Conservation (phyloP, 352 stramenopile species). For the Phytophthora sojae region DNA sequence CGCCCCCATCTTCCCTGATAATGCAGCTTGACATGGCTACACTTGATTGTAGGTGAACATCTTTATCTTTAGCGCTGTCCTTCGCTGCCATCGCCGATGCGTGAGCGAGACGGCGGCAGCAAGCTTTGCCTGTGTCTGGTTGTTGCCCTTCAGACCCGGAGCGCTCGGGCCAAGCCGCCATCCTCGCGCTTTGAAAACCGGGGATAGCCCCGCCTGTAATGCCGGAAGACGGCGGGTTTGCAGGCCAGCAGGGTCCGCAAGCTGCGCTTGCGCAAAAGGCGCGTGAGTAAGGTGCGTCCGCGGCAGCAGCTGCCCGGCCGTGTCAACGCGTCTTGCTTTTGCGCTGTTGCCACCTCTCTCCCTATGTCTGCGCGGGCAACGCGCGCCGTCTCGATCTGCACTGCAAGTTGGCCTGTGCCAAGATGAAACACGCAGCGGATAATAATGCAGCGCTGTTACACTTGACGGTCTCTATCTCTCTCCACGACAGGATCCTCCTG, state of each 20-base stretch:
- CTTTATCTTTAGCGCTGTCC: not conserved
- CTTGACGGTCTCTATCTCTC: too few relatives aligned
- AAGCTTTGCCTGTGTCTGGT: not conserved
- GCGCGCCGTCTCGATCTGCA: not conserved
- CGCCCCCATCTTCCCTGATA: slow-evolving; percentile 8
- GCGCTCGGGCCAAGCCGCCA: slow-evolving; percentile 12
- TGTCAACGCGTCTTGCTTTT: slow-evolving; percentile 10
- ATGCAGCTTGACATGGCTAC: slow-evolving; percentile 5
- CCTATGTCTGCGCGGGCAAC: not conserved
- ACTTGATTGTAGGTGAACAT: not conserved
- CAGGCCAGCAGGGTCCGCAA: slow-evolving; percentile 8
- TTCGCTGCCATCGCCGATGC: not conserved
- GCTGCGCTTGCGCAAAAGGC: slow-evolving; percentile 24
- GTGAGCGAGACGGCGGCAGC: not conserved
- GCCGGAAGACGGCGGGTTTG: not conserved
- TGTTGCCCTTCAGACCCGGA: not conserved
- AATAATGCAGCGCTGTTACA: not conserved
- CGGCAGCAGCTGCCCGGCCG: slow-evolving; percentile 13
- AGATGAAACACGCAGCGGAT: not conserved
- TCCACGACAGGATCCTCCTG: too few relatives aligned
- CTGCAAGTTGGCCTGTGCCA: too few relatives aligned
- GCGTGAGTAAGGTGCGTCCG: slow-evolving; percentile 17
- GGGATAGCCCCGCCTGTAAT: slow-evolving; percentile 23
- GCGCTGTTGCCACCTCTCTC: not conserved
- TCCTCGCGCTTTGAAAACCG: slow-evolving; percentile 6